phyloP scores from a whole-genome alignment of 1,139 yeast species.

The Suhomyces choctaworum region DNA sequence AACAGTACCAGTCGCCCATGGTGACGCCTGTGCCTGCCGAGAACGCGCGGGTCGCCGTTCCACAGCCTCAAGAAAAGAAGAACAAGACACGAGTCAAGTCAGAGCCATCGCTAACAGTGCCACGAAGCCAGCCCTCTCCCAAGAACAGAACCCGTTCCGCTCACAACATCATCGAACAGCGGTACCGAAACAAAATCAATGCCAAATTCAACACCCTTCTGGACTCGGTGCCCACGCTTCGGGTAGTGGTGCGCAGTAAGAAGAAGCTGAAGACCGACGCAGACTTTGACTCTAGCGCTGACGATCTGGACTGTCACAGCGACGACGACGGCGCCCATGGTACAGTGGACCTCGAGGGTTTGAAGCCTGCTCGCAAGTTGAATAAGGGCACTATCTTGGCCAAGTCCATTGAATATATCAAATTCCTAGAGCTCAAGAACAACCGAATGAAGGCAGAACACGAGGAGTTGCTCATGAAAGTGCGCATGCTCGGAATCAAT shows the following conservation, averaged over 20 bases:
- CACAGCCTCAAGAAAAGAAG: background rate
- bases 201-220: conserved; percentile 45
- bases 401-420: conserved; percentile 47
- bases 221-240: conserved; percentile 43
- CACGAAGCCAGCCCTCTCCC: conserved; percentile 5
- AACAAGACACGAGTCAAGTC: conserved; percentile 8
- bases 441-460: conserved; percentile 36
- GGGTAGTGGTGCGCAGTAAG: conserved; percentile 30
- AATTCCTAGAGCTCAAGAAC: conserved; percentile 43
- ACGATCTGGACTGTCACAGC: conserved; percentile 14
- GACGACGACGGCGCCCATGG: conserved; percentile 18
- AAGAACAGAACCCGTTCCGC: conserved; percentile 30
- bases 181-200: conserved; percentile 48
- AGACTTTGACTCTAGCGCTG: conserved; percentile 18
- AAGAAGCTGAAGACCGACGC: conserved; percentile 15
- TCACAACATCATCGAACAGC: conserved; percentile 48
- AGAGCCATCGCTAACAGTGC: conserved; percentile 5
- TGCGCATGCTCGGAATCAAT: conserved; percentile 28
- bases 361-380: conserved; percentile 47
- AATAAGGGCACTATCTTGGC: conserved; percentile 48
- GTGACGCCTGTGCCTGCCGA: background rate
- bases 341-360: conserved; percentile 38
- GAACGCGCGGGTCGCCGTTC: background rate
- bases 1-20: conserved; percentile 3
- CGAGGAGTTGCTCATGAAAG: conserved; percentile 29